phyloP scores from a whole-genome alignment of 179 eudicot genomes.

The Corrigiola litoralis region DNA sequence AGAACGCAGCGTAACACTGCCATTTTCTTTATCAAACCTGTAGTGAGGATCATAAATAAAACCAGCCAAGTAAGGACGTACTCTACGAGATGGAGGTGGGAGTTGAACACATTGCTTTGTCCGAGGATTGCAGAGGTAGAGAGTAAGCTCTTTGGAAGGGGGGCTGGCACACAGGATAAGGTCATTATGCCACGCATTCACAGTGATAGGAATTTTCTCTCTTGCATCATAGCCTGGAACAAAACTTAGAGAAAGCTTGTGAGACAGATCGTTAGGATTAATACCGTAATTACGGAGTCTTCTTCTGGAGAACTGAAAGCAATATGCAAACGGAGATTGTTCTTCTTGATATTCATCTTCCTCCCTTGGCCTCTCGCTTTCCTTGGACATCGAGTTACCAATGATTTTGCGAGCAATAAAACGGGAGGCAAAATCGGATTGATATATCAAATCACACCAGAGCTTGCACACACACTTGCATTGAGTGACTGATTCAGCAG shows the following conservation, averaged over 20 bases:
- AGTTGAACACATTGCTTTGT: background rate
- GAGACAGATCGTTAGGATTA: background rate
- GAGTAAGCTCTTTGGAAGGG: background rate
- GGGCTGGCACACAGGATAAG: background rate
- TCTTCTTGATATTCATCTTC: conserved; percentile 1
- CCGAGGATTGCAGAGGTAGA: background rate
- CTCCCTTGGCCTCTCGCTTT: background rate
- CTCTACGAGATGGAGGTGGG: background rate
- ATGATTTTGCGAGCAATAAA: background rate
- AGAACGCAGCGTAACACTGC: background rate
- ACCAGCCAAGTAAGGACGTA: background rate
- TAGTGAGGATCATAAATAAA: background rate
- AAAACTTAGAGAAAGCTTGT: background rate
- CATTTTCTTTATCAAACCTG: background rate
- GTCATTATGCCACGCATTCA: background rate
- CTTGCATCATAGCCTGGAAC: background rate
- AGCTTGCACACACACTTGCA: conserved; percentile 1
- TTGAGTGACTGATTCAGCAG: background rate
- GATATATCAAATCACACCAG: background rate
- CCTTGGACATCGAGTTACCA: background rate
- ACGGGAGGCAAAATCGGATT: background rate
- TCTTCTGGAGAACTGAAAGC: background rate
- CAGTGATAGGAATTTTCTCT: background rate
- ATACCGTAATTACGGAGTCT: background rate
- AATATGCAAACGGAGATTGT: background rate